Evolutionary conservation across 495 filamentous ascomycete species (phyloP), one percentile per base, ranked within the genome.

Genomic region (Aspergillus taichungensis): DNA sequence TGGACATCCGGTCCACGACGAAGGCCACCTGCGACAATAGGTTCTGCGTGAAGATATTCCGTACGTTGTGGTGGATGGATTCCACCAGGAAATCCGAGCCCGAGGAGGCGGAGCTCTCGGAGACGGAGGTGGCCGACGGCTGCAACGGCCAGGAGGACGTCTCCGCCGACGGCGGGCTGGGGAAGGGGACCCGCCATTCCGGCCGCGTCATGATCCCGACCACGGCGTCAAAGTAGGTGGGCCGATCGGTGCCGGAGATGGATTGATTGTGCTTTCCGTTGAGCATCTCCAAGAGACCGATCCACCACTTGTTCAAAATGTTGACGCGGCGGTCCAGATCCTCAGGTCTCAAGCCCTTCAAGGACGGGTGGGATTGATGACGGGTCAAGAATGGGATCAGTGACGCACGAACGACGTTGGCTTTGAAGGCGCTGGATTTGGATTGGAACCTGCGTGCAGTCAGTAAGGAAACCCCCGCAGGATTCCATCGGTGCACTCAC

Each of bases 231-330:
- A 96, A 73, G 38, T 94, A 79, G 0, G 80, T 77, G 1, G 90
- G 90, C 40, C 91, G 71, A 66, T 95, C 82, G 35, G 84, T 82
- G 13, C 82, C 81, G 37, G 87, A 78, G 33, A 94, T 78, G 6
- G 79, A 79, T 53, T 83, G 75, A 48, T 82, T 80, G 51, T 85
- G 71, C 49, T 74, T 79, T 51, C 82, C 83, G 55, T 89, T 82
- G 35, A 96, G 75, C 72, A 95, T 81, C 45, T 90, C 88, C 35
- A 97, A 64, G 37, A 98, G 73, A 6, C 84, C 90, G 32, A 77
- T 87, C 92, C 92, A 98, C 92, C 92, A 98, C 58, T 88, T 92
- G 55, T 95, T 88, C 34, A 97, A 69, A 31, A 94, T 85, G 32
- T 80, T 80, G 5, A 85, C 77, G 45, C 92, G 74, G 31, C 87